Percentiles rank a stretch among this genome's conserved stretches.
These are phyloP conservation scores for Neolentinus lepideus DNA, from an alignment of 1,284 basidiomycete genomes.

Conservation along the genomic window DNA sequence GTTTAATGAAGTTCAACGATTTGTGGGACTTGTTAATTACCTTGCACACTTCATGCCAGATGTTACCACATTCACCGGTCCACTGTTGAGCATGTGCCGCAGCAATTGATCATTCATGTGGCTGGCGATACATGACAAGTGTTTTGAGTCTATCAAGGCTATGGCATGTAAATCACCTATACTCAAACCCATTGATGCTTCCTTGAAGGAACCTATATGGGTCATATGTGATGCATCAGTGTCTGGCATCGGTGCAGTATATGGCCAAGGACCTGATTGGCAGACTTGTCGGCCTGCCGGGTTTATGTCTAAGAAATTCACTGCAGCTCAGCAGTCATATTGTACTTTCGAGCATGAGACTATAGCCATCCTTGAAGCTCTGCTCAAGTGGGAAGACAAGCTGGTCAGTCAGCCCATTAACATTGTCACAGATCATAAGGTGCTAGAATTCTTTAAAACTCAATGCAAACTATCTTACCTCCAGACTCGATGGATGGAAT, in stretches of 20 bases:
- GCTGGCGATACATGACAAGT: slow-evolving; percentile 7
- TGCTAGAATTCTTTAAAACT: slow-evolving; percentile 8
- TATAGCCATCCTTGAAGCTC: slow-evolving; percentile 1
- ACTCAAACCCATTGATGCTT: slow-evolving; percentile 9
- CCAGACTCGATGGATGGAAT: slow-evolving; percentile 8
- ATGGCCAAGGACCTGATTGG: slow-evolving; percentile 6
- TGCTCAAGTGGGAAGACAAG: slow-evolving; percentile 4
- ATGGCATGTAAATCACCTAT: neutral
- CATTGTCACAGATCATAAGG: slow-evolving; percentile 7
- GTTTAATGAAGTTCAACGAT: slow-evolving; percentile 12
- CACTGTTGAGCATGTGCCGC: slow-evolving; percentile 4
- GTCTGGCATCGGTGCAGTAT: slow-evolving; percentile 11
- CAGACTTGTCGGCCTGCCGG: slow-evolving; percentile 6
- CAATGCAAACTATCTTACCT: neutral
- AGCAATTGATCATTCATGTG: slow-evolving; percentile 4
- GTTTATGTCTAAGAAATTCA: slow-evolving; percentile 11
- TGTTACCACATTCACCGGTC: slow-evolving; percentile 1
- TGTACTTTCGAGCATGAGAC: slow-evolving; percentile 2
- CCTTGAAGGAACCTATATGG: slow-evolving; percentile 8
- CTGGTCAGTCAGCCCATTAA: slow-evolving; percentile 1
- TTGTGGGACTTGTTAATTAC: slow-evolving; percentile 15
- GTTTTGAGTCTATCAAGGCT: slow-evolving; percentile 9
- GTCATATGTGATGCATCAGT: slow-evolving; percentile 12
- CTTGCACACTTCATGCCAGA: slow-evolving; percentile 14
- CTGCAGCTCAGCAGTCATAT: neutral